Evolutionary conservation across 176 grass and related monocot genomes (phyloP).

Genomic region (Tillandsia leiboldiana): DNA sequence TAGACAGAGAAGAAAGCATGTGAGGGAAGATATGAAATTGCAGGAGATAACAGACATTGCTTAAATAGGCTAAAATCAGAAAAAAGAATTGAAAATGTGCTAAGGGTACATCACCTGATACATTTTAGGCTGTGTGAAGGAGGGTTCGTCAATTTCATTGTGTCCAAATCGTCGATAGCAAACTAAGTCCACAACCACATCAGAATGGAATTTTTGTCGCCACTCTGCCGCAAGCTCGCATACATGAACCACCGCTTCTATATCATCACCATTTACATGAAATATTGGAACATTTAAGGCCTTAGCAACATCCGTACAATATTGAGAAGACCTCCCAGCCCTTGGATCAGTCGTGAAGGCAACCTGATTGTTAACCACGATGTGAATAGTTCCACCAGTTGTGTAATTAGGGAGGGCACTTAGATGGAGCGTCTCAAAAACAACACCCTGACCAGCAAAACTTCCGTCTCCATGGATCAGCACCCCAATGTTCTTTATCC

Average conservation of each 20-base stretch:
- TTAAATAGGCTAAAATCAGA: neutral
- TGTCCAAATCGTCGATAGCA: constrained; percentile 90
- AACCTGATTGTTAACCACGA: constrained; percentile 69
- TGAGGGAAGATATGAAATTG: neutral
- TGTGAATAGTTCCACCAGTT: constrained; percentile 84
- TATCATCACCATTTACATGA: constrained; percentile 91
- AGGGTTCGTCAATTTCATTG: constrained; percentile 98
- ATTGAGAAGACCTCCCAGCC: constrained; percentile 62
- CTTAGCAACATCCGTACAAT: constrained; percentile 69
- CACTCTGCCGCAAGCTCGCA: constrained; percentile 90
- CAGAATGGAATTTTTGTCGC: constrained; percentile 89
- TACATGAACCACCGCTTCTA: constrained; percentile 81
- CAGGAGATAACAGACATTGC: neutral
- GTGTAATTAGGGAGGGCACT: constrained; percentile 91
- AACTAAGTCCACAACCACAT: constrained; percentile 82
- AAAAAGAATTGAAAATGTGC: neutral
- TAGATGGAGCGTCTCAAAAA: constrained; percentile 89
- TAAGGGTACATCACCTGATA: constrained; percentile 49
- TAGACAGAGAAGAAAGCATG: neutral
- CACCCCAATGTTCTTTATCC: constrained; percentile 83
- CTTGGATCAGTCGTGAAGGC: constrained; percentile 70
- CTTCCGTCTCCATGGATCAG: constrained; percentile 91
- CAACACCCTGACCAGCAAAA: constrained; percentile 91
- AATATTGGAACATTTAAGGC: constrained; percentile 64
- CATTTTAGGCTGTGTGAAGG: constrained; percentile 97